These are phyloP conservation scores for Candida rishiriensis DNA, from an alignment of 805 yeast species.

Conservation along the genomic window DNA sequence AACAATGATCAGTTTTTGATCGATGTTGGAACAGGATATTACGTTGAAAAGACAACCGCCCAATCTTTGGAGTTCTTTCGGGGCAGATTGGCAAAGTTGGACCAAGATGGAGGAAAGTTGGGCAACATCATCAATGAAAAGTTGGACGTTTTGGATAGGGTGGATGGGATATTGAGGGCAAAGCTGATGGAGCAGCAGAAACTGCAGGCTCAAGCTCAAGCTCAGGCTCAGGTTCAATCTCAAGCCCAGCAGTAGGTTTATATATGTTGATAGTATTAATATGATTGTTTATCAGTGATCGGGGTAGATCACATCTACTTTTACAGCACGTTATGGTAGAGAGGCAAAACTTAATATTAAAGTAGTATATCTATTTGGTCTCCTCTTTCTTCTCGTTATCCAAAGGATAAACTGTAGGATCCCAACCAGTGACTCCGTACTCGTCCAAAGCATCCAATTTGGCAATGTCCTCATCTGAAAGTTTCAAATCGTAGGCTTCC, in stretches of 20 bases:
- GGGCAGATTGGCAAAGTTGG: conserved; percentile 66
- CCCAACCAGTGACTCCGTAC: conserved; percentile 18
- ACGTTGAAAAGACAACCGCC: conserved; percentile 67
- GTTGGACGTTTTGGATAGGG: conserved; percentile 53
- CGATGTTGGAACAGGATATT: conserved; percentile 96
- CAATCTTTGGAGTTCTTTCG: conserved; percentile 72
- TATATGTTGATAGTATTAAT: no score
- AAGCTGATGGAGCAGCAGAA: conserved; percentile 46
- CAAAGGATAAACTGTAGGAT: conserved; percentile 16
- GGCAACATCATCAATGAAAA: conserved; percentile 74
- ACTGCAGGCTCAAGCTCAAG: conserved; percentile 9
- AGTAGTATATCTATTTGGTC: no score
- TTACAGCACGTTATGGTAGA: no score
- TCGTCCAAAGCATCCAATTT: conserved; percentile 25
- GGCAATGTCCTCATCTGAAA: conserved; percentile 34
- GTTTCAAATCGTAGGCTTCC: conserved; percentile 36
- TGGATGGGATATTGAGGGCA: conserved; percentile 53
- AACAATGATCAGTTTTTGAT: conserved; percentile 72
- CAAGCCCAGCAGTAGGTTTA: no score
- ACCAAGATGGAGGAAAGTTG: conserved; percentile 67
- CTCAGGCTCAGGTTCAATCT: background rate
- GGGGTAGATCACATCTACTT: no score
- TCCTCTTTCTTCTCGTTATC: conserved; percentile 11
- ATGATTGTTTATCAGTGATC: no score
- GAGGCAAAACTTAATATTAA: no score